Base-by-base conservation (phyloP, 345 rosid genomes). In the Leavenworthia alabamica region DNA sequence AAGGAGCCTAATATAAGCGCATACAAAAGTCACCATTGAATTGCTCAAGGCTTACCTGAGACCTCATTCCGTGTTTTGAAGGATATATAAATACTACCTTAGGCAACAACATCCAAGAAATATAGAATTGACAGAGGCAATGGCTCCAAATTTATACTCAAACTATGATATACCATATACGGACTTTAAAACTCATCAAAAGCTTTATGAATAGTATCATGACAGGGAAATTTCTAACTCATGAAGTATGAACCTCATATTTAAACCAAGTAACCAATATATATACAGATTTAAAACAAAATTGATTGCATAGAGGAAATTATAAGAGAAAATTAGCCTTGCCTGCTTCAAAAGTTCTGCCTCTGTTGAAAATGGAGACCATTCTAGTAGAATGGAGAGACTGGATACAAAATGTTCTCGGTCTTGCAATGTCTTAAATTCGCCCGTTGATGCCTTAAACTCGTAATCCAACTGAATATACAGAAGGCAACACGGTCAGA, bases 311-410 rank as follows among this genome's bases (percentile, higher is more conserved):
- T 20, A 15, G n/a, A n/a, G n/a, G n/a, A n/a, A n/a, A n/a, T n/a
- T n/a, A n/a, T n/a, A n/a, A n/a, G 36, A 31, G 54, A 65, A 45
- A 49, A 19, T 2, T 5, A 42, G 72, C 32, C 77, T 70, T 79
- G 79, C 99, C 78, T 89, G 99, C 80, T 85, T 78, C 73, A 93
- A 66, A 81, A 93, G 99, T 68, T 89, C 96, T 16, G 73, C 77
- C 72, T 93, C 94, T 47, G 89, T 83, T 33, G 86, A 80, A 81
- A 76, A 89, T 14, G 96, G 99, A 56, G 99, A 89, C 99, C 99
- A 93, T 49, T 71, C 76, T 72, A 86, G 72, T 46, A 93, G 58
- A 75, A 83, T 57, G 56, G 95, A 83, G 67, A 89, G 88, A 75
- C 80, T 92, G 17, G 85, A 67, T 27, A 6, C 65, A 63, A 66